A percentile compares a stretch with the other conserved stretches of the same genome.
phyloP scores from a whole-genome alignment of 2,329 filamentous ascomycete genomes.

The Colletotrichum siamense region DNA sequence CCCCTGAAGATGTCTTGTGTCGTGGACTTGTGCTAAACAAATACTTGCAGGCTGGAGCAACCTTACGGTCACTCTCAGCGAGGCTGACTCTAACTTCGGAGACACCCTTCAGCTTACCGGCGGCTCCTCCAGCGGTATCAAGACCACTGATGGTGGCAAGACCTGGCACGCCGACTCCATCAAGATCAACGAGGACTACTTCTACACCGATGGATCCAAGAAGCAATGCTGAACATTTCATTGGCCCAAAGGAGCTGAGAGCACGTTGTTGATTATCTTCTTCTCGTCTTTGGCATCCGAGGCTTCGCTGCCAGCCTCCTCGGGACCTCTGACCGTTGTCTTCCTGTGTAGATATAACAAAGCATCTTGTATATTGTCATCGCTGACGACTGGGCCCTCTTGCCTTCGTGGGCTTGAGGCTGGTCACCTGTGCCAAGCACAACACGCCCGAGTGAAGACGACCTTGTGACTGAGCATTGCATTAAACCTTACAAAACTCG shows the following conservation, averaged over 20 bases:
- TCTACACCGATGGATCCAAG: constrained; percentile 4
- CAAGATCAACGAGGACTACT: constrained; percentile 11
- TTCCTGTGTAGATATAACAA: neutral
- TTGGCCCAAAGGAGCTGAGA: neutral
- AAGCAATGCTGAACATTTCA: neutral
- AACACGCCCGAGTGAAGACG: no score
- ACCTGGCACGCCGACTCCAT: neutral
- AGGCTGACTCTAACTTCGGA: neutral
- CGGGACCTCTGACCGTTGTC: neutral
- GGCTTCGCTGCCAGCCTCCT: neutral
- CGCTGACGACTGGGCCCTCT: neutral
- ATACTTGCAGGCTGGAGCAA: neutral
- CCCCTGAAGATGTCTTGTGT: accelerated
- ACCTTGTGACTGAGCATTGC: accelerated
- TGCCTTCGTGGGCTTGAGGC: accelerated
- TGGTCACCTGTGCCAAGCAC: neutral
- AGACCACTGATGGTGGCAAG: constrained; percentile 1
- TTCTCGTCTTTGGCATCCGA: neutral
- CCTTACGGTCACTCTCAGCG: neutral
- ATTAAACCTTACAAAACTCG: accelerated
- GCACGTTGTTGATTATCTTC: neutral
- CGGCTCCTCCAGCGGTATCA: neutral
- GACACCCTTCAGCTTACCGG: neutral
- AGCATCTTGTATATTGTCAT: neutral
- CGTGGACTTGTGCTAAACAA: neutral